These are phyloP conservation scores for Allomyces macrogynus DNA, from an alignment of 192 early-diverging fungal genomes.

Conservation along the genomic window DNA sequence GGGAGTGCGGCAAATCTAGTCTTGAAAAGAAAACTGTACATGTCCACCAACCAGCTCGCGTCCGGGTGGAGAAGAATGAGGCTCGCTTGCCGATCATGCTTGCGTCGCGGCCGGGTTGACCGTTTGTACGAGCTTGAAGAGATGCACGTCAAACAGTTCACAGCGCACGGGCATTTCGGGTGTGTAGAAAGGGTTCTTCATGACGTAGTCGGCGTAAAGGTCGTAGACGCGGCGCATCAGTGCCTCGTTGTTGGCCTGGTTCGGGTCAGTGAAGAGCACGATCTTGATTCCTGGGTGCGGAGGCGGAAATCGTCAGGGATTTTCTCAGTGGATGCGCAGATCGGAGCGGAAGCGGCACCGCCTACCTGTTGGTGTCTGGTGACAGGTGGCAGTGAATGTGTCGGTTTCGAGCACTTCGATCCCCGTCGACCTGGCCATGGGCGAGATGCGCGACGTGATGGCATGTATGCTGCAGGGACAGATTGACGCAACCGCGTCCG, in stretches of 20 bases:
- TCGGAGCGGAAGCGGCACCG: too few relatives aligned
- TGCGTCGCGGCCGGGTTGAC: slow-evolving; percentile 2
- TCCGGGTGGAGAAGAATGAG: too few relatives aligned
- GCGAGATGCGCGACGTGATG: slow-evolving; percentile 81
- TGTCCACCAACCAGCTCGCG: too few relatives aligned
- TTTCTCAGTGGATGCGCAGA: neutral
- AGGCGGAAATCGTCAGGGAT: neutral
- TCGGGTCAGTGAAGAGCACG: slow-evolving; percentile 66
- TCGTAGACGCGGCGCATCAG: slow-evolving; percentile 52
- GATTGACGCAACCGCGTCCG: too few relatives aligned
- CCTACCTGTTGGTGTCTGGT: slow-evolving; percentile 76
- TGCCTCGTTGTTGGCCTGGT: slow-evolving; percentile 45
- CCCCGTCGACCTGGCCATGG: slow-evolving; percentile 55
- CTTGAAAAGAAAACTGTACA: too few relatives aligned
- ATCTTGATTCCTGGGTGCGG: slow-evolving; percentile 68
- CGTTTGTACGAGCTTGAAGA: slow-evolving; percentile 43
- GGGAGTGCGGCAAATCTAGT: too few relatives aligned
- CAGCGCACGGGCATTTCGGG: slow-evolving; percentile 96
- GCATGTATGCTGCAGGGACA: slow-evolving; percentile 65
- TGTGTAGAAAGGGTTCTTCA: slow-evolving; percentile 98
- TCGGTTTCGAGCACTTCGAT: slow-evolving; percentile 85
- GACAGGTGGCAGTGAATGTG: slow-evolving; percentile 76
- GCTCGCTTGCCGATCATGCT: too few relatives aligned
- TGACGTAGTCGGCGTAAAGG: slow-evolving; percentile 84
- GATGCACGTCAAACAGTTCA: slow-evolving; percentile 75